Evolutionary conservation across 192 early-diverging fungal species (phyloP).

Genomic region (Funneliformis geosporum): DNA sequence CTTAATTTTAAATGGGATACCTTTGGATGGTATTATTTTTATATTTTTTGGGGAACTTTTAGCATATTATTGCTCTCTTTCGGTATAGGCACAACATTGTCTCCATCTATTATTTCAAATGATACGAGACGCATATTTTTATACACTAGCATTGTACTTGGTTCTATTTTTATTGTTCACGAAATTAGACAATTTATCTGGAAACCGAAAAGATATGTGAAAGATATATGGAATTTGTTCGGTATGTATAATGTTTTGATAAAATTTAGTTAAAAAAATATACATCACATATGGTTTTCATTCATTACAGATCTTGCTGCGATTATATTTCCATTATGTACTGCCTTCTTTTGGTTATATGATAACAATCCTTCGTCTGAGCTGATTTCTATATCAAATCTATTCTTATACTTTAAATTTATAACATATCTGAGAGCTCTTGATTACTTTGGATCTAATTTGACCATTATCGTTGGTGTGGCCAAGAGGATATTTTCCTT

Average conservation of each 20-base stretch:
- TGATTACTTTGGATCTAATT: not conserved
- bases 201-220: not conserved
- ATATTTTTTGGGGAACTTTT: not conserved
- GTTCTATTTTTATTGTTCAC: not conserved
- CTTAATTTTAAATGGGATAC: not conserved
- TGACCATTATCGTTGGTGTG: not conserved
- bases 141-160: not conserved
- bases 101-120: not conserved
- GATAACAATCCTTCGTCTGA: too few relatives aligned
- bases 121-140: not conserved
- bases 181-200: not conserved
- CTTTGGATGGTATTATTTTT: not conserved
- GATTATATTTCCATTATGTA: not conserved
- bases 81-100: not conserved
- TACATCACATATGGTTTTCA: not conserved
- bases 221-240: not conserved
- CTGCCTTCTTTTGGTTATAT: not conserved
- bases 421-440: not conserved
- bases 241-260: not conserved
- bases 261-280: not conserved
- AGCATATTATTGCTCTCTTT: not conserved
- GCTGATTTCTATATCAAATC: too few relatives aligned
- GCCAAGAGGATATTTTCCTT: not conserved
- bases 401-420: not conserved
- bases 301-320: not conserved